Conservation (phyloP, 179 eudicot genomes). For the Patellifolia procumbens region DNA sequence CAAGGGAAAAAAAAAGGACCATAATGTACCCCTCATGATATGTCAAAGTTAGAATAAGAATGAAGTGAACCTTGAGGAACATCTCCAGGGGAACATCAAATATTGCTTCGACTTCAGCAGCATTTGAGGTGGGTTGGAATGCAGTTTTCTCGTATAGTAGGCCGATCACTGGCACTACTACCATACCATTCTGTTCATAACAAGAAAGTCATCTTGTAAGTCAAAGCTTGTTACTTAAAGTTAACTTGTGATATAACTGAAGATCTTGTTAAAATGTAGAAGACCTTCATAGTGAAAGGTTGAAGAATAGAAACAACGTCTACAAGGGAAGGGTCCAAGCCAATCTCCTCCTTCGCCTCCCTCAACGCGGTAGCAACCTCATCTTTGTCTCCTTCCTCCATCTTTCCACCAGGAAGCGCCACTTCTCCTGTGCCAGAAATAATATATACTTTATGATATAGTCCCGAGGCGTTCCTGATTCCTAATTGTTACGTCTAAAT, state of each 20-base stretch:
- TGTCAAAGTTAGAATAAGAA: neutral
- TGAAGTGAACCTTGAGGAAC: conserved; percentile 65
- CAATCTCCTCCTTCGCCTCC: conserved; percentile 91
- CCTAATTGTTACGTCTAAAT: too few relatives aligned
- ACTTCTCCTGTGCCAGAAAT: conserved; percentile 65
- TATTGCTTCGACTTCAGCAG: conserved; percentile 65
- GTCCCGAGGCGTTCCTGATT: too few relatives aligned
- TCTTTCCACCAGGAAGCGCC: conserved; percentile 84
- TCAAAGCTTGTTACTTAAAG: neutral
- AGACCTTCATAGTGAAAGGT: conserved; percentile 48
- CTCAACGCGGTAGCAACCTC: conserved; percentile 70
- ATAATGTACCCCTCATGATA: neutral
- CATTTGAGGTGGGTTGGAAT: conserved; percentile 50
- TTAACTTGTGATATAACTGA: neutral
- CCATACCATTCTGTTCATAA: conserved; percentile 44
- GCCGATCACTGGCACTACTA: conserved; percentile 76
- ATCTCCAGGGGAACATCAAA: conserved; percentile 78
- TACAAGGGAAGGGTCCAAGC: conserved; percentile 73
- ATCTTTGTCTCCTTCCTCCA: conserved; percentile 66
- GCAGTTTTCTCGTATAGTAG: conserved; percentile 46
- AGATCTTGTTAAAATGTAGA: neutral
- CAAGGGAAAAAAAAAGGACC: neutral
- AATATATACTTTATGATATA: neutral
- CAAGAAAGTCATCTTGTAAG: neutral
- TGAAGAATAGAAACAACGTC: conserved; percentile 60